These are phyloP conservation scores for Tulasnella sp. DNA, from an alignment of 768 basidiomycete genomes.

Conservation along the genomic window DNA sequence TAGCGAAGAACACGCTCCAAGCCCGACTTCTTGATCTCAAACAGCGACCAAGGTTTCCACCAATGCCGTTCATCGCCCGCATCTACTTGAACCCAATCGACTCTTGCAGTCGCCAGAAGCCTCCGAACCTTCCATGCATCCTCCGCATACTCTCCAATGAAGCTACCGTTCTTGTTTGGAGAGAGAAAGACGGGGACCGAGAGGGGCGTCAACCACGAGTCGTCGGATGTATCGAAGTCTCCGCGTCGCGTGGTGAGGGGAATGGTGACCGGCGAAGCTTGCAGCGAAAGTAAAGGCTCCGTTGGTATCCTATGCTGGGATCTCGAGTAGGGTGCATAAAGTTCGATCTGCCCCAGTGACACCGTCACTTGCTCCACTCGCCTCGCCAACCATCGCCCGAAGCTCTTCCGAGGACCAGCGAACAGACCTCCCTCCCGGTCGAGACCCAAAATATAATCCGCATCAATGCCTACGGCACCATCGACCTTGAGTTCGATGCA, in stretches of 20 bases:
- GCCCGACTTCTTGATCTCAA: neutral
- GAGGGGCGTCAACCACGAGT: conserved; percentile 8
- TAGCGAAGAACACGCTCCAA: neutral
- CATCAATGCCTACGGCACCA: conserved; percentile 11
- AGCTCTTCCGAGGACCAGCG: neutral
- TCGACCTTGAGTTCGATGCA: neutral
- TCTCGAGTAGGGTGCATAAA: conserved; percentile 10
- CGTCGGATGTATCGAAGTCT: neutral
- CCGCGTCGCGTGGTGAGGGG: conserved; percentile 5
- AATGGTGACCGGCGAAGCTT: neutral
- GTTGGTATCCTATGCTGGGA: conserved; percentile 2
- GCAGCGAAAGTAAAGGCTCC: neutral
- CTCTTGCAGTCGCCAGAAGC: neutral
- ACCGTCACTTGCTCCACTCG: conserved; percentile 2
- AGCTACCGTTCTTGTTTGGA: neutral
- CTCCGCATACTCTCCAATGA: conserved; percentile 1
- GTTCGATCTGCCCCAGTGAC: neutral
- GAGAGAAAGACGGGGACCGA: neutral
- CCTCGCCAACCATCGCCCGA: conserved; percentile 12
- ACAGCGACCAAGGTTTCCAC: conserved; percentile 3
- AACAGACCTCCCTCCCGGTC: conserved; percentile 2
- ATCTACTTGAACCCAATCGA: neutral
- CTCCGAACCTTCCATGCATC: neutral
- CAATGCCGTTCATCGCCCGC: neutral
- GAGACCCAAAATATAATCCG: conserved; percentile 16